Conservation (phyloP, 164 flowering plant genomes). For the Nelumbo lutea region DNA sequence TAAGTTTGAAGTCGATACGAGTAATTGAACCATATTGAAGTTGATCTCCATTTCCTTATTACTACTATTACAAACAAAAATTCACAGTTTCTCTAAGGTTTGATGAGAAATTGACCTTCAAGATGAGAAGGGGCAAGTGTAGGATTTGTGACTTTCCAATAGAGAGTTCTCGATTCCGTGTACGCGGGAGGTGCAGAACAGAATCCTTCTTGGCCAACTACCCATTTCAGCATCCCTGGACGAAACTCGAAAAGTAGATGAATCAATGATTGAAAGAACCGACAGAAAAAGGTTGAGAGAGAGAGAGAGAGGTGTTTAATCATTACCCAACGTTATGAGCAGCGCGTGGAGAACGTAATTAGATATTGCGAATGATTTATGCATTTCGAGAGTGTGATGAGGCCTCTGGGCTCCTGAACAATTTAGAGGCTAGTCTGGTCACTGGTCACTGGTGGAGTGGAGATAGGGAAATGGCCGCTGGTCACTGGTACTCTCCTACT, state of each 20-base stretch:
- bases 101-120: slow-evolving; percentile 40
- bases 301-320: no score
- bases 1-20: neutral
- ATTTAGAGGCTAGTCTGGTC: no score
- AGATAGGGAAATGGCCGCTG: no score
- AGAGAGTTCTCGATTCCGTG: slow-evolving; percentile 32
- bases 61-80: no score
- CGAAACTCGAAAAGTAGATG: neutral
- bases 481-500: no score
- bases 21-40: neutral
- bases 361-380: neutral
- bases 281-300: neutral
- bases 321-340: neutral
- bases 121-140: slow-evolving; percentile 85
- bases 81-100: no score
- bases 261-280: neutral
- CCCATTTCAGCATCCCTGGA: slow-evolving; percentile 13
- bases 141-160: slow-evolving; percentile 81
- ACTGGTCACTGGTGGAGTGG: no score
- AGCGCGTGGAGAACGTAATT: neutral
- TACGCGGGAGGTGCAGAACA: slow-evolving; percentile 50
- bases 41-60: no score
- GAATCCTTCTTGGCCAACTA: slow-evolving; percentile 47
- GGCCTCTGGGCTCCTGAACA: no score
- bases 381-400: neutral